Conservation (phyloP, 345 rosid genomes). For the Gossypium turneri region DNA sequence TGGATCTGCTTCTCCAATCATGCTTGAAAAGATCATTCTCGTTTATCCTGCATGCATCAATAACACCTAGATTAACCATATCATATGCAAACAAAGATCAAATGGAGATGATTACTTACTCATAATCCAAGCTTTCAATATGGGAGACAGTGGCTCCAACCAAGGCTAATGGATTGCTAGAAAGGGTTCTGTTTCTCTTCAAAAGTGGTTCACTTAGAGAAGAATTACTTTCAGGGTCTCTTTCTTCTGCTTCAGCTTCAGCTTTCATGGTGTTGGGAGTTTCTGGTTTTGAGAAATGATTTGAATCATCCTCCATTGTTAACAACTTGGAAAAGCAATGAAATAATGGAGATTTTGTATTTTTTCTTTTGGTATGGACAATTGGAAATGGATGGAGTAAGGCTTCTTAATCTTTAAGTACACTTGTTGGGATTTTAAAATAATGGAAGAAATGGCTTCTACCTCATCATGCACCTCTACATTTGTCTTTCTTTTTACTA, state of each 20-base stretch:
- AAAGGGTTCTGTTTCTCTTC: slow-evolving; percentile 63
- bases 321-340: slow-evolving; percentile 7
- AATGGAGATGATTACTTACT: slow-evolving; percentile 36
- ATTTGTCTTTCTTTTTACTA: not conserved
- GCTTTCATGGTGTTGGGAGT: slow-evolving; percentile 16
- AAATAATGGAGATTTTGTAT: not conserved
- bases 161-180: slow-evolving; percentile 69
- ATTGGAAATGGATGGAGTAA: slow-evolving; percentile 24
- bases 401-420: not conserved
- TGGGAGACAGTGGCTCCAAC: slow-evolving; percentile 80
- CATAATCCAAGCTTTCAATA: slow-evolving; percentile 87
- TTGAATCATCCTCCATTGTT: slow-evolving; percentile 48
- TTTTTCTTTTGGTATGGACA: not conserved
- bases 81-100: not conserved
- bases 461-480: not conserved
- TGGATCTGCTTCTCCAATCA: slow-evolving; percentile 93
- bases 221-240: slow-evolving; percentile 65
- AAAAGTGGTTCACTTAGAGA: slow-evolving; percentile 65
- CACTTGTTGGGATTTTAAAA: not conserved
- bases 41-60: slow-evolving; percentile 54
- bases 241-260: slow-evolving; percentile 35
- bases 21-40: slow-evolving; percentile 94
- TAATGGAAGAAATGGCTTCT: not conserved
- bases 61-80: not conserved
- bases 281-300: slow-evolving; percentile 21